Base-by-base conservation (phyloP, 2,329 filamentous ascomycete genomes). In the Furcasterigmium sp. region DNA sequence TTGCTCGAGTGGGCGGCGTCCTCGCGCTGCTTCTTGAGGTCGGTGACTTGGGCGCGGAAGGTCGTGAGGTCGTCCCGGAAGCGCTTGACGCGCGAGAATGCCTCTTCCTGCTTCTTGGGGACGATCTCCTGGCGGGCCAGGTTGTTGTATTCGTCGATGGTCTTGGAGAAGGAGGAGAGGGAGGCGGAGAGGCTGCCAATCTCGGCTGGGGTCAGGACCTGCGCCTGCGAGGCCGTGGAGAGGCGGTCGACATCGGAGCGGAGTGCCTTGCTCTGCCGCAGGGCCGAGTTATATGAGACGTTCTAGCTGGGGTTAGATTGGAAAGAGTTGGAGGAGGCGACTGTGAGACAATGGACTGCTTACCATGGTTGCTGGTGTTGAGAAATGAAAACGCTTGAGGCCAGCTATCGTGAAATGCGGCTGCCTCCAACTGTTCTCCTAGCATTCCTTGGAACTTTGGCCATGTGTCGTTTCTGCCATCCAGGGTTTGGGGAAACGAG, bases 81-180 rank as follows among this genome's bases (percentile, higher is more conserved):
- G 55, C 82, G 88, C 63, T 87, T 86, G 46, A 95, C 76, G 36
- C 93, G 81, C 59, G 94, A 89, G 51, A 81, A 75, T 1, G 91
- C 93, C 59, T 97, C 95, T 47, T 93, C 85, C 54, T 95, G 87
- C 67, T 97, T 98, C 46, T 87, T 85, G 5, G 86, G 78, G 44
- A 95, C 91, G 25, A 95, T 80, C 64, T 98, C 93, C 56, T 91
- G 87, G 52, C 87, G 87, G 1, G 91, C 85, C 23, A 95, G 80
- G 43, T 78, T 77, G 56, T 85, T 81, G 72, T 98, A 98, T 60
- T 96, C 91, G 68, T 96, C 91, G 51, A 98, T 76, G 1, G 89
- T 95, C 48, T 93, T 88, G 37, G 86, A 80, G 63, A 98, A 90
- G 46, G 90, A 67, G 35, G 86, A 82, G 23, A 94, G 70, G 13